These are phyloP conservation scores for Camellia lanceoleosa DNA, from an alignment of 148 eudicot genomes.

Conservation along the genomic window DNA sequence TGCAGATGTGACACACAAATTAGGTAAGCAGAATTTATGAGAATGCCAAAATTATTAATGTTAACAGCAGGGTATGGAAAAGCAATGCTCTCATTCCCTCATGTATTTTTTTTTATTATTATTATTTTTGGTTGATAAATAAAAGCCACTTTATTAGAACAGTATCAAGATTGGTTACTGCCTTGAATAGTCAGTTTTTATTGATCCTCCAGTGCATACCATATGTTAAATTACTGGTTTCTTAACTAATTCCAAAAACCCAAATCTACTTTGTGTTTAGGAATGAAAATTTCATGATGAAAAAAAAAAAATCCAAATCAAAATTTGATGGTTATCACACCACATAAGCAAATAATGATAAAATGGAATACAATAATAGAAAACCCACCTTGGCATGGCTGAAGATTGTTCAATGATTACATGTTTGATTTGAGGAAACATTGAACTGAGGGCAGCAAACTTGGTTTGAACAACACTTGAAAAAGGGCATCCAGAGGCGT, in stretches of 20 bases:
- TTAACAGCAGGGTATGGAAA: background rate
- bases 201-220: background rate
- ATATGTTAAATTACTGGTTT: background rate
- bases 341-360: background rate
- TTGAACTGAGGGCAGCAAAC: conserved; percentile 50
- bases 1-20: conserved; percentile 27
- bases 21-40: conserved; percentile 11
- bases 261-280: background rate
- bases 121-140: too few relatives aligned
- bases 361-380: background rate
- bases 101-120: background rate
- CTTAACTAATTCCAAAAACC: background rate
- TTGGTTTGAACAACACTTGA: conserved; percentile 34
- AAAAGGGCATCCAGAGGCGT: conserved; percentile 64
- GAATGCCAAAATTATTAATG: background rate
- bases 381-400: conserved; percentile 53
- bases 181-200: background rate
- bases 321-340: background rate
- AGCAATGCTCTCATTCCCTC: background rate
- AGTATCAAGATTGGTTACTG: background rate
- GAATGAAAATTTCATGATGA: background rate
- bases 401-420: conserved; percentile 52
- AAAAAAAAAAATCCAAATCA: background rate
- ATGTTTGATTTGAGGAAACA: conserved; percentile 61
- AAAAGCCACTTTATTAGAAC: too few relatives aligned